These are phyloP conservation scores for Xylariales sp. DNA, from an alignment of 2,329 filamentous ascomycete genomes.

Conservation along the genomic window DNA sequence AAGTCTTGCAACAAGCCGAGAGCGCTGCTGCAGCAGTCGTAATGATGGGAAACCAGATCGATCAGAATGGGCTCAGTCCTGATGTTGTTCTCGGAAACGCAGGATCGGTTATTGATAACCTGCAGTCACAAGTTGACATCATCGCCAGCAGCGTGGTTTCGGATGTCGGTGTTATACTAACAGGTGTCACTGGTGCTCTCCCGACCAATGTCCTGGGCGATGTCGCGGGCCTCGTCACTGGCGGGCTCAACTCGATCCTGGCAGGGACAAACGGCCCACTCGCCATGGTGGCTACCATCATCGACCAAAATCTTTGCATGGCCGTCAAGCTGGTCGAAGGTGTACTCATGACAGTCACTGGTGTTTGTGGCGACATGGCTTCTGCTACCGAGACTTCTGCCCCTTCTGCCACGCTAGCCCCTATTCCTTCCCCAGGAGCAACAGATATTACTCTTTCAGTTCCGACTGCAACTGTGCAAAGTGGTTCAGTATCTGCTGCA, in stretches of 20 bases:
- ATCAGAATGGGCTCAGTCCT: conserved; percentile 12
- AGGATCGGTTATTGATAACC: conserved; percentile 15
- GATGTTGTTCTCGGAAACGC: conserved; percentile 16
- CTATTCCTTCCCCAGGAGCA: neutral
- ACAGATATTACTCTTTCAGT: neutral
- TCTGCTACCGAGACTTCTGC: conserved; percentile 12
- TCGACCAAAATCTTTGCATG: conserved; percentile 20
- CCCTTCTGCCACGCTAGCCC: conserved; percentile 11
- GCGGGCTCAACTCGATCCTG: conserved; percentile 17
- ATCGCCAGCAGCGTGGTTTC: conserved; percentile 14
- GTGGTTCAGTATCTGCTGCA: conserved; percentile 2
- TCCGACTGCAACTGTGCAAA: neutral
- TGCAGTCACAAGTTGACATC: conserved; percentile 16
- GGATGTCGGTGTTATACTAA: conserved; percentile 12
- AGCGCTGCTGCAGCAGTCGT: conserved; percentile 20
- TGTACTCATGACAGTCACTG: conserved; percentile 19
- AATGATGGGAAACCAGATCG: conserved; percentile 16
- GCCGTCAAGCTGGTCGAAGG: conserved; percentile 18
- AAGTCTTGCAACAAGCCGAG: conserved; percentile 11
- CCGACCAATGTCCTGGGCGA: conserved; percentile 13
- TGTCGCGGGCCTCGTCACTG: conserved; percentile 13
- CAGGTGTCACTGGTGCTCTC: conserved; percentile 12
- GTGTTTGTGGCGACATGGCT: conserved; percentile 19
- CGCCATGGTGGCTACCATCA: conserved; percentile 16
- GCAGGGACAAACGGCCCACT: conserved; percentile 15